A percentile compares a stretch with the other conserved stretches of the same genome.
Conservation (phyloP, 257 asterid species). For the Leptodermis oblonga region DNA sequence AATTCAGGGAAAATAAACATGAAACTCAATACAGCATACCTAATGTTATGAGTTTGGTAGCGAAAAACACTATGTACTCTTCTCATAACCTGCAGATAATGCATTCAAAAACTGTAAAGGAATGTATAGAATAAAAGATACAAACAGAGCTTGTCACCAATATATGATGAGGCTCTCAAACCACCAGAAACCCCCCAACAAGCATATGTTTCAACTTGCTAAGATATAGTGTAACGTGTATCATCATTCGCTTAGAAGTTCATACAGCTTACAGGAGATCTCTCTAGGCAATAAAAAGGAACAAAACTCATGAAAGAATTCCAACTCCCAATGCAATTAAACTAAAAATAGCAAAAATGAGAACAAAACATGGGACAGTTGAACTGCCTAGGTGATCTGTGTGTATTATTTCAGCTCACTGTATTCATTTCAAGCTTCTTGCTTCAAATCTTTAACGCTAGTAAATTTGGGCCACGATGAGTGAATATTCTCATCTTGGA, state of each 20-base stretch:
- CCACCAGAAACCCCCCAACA: conserved; percentile 6
- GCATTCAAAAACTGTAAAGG: conserved; percentile 35
- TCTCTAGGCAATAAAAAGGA: neutral
- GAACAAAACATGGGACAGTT: neutral
- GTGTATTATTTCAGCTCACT: neutral
- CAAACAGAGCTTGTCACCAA: conserved; percentile 17
- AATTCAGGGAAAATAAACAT: conserved; percentile 1
- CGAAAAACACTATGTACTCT: conserved; percentile 37
- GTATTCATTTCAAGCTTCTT: neutral
- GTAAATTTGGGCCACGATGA: neutral
- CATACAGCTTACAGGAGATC: neutral
- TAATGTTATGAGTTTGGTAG: conserved; percentile 25
- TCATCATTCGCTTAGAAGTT: neutral
- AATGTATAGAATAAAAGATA: conserved; percentile 10
- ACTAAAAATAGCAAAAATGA: neutral
- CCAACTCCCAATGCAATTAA: neutral
- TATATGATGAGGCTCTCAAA: neutral
- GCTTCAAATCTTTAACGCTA: neutral
- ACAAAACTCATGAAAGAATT: neutral
- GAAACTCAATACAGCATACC: conserved; percentile 28
- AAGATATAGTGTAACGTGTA: neutral
- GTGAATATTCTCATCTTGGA: neutral
- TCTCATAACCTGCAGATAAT: conserved; percentile 51
- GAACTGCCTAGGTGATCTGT: neutral
- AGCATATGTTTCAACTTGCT: neutral